Percentiles rank a stretch among this genome's conserved stretches.
These are phyloP conservation scores for Turritis glabra DNA, from an alignment of 345 rosid species.

Conservation along the genomic window DNA sequence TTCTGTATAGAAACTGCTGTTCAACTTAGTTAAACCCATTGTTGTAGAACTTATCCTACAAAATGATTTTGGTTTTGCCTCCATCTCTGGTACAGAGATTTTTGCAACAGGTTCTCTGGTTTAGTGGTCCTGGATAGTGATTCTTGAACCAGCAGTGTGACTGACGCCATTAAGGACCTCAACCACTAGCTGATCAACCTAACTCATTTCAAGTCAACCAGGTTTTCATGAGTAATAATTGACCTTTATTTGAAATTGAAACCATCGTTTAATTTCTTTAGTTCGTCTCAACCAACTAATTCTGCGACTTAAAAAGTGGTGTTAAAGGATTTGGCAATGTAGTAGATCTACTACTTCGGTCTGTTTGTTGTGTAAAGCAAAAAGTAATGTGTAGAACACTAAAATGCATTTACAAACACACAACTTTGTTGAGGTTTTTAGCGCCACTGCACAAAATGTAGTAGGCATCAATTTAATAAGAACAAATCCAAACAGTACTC, in stretches of 20 bases:
- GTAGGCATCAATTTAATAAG: neutral
- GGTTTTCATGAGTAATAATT: neutral
- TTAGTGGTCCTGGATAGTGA: neutral
- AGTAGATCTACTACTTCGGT: neutral
- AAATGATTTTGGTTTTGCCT: neutral
- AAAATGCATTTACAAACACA: neutral
- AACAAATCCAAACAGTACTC: neutral
- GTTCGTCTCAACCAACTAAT: neutral
- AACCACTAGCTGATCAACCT: constrained; percentile 14
- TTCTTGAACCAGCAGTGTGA: neutral
- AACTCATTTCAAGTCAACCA: neutral
- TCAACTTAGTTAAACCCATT: neutral
- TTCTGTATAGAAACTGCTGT: neutral
- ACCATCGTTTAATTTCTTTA: neutral
- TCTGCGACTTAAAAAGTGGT: neutral
- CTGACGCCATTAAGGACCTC: constrained; percentile 8
- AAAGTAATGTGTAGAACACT: neutral
- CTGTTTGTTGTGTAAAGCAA: neutral
- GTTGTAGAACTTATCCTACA: neutral
- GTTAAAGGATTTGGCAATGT: neutral
- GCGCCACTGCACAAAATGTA: neutral
- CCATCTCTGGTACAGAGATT: neutral
- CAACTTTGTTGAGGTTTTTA: neutral
- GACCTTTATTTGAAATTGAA: neutral
- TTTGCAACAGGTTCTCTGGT: neutral